Percentiles rank a stretch among this genome's conserved stretches.
phyloP scores from a whole-genome alignment of 495 filamentous ascomycete genomes.

The Xylaria nigripes region DNA sequence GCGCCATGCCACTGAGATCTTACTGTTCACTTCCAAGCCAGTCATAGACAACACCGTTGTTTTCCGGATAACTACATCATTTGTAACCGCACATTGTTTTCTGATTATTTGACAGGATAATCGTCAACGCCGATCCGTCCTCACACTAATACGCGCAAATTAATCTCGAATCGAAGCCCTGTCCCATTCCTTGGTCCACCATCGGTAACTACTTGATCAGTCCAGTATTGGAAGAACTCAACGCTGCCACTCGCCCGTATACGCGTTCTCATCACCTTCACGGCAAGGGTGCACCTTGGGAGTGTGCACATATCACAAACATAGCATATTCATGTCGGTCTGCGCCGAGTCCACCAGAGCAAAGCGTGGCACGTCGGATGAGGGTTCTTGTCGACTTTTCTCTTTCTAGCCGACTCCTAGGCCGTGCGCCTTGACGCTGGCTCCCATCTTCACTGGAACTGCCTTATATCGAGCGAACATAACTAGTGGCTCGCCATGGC shows the following conservation, averaged over 20 bases:
- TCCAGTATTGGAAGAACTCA: background rate
- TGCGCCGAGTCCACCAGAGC: slow-evolving; percentile 3
- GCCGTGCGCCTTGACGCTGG: slow-evolving; percentile 23
- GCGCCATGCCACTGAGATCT: background rate
- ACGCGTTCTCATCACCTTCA: background rate
- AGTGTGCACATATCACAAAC: background rate
- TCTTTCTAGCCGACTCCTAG: slow-evolving; percentile 15
- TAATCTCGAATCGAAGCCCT: background rate
- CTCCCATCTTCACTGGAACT: slow-evolving; percentile 4
- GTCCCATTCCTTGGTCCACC: background rate
- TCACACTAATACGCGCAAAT: slow-evolving; percentile 1
- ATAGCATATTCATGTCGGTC: background rate
- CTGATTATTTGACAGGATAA: background rate
- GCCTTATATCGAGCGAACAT: slow-evolving; percentile 8
- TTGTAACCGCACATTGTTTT: background rate
- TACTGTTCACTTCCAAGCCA: background rate
- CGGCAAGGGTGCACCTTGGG: slow-evolving; percentile 3
- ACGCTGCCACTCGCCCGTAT: background rate
- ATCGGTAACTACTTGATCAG: background rate
- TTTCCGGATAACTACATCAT: background rate
- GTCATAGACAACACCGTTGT: background rate
- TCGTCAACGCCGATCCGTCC: background rate
- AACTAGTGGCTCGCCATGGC: slow-evolving; percentile 25
- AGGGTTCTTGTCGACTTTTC: slow-evolving; percentile 15
- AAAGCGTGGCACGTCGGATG: slow-evolving; percentile 18